Evolutionary conservation across 306 rosid genomes (phyloP).

Genomic region (Quercus gilva): DNA sequence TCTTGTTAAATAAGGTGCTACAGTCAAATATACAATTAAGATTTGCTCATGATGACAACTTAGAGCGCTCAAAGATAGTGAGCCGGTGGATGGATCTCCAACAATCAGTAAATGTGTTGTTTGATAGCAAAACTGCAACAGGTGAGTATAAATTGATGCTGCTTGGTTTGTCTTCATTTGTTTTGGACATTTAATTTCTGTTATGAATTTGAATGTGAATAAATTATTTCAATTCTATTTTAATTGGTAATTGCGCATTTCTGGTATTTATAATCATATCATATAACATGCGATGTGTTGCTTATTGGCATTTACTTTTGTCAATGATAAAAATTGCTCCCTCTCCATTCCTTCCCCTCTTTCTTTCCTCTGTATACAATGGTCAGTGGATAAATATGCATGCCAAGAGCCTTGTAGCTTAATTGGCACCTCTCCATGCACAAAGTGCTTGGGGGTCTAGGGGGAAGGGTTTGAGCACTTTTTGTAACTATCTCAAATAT

Average conservation of each 20-base stretch:
- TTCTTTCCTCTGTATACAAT: background rate
- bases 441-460: too few relatives aligned
- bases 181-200: background rate
- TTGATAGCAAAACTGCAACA: conserved; percentile 61
- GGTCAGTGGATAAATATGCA: too few relatives aligned
- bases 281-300: background rate
- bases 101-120: conserved; percentile 68
- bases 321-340: background rate
- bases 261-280: background rate
- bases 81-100: conserved; percentile 83
- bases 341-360: background rate
- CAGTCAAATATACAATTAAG: conserved; percentile 59
- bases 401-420: too few relatives aligned
- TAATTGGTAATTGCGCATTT: background rate
- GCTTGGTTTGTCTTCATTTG: conserved; percentile 3
- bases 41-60: conserved; percentile 51
- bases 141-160: conserved; percentile 39
- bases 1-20: conserved; percentile 66
- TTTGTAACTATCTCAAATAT: too few relatives aligned
- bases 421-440: too few relatives aligned
- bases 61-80: conserved; percentile 35
- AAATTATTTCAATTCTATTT: background rate
- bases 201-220: background rate
- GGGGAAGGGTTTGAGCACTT: too few relatives aligned
- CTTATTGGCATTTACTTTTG: background rate